These are phyloP conservation scores for Pichia phayaonensis DNA, from an alignment of 805 yeast species.

Conservation along the genomic window DNA sequence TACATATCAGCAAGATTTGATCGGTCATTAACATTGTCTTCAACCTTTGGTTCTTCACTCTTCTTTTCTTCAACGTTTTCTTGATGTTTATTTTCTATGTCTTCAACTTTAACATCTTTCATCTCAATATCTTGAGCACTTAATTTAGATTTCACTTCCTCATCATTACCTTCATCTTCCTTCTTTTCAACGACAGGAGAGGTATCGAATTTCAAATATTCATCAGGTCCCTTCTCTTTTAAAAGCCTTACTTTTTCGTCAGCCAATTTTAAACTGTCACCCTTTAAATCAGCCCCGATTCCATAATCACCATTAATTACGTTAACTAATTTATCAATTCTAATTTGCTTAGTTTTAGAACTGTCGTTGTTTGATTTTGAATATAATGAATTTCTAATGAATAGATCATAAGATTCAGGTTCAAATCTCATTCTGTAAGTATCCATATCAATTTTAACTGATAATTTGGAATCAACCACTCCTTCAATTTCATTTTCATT, in stretches of 20 bases:
- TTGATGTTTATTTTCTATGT: neutral
- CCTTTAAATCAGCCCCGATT: conserved; percentile 41
- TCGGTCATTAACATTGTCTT: neutral
- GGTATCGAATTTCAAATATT: conserved; percentile 15
- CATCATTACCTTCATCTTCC: neutral
- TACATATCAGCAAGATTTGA: conserved; percentile 9
- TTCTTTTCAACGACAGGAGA: neutral
- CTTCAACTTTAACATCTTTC: neutral
- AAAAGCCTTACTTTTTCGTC: conserved; percentile 30
- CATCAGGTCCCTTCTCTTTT: conserved; percentile 34
- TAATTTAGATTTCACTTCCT: neutral
- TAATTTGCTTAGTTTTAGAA: conserved; percentile 10
- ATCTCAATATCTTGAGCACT: neutral
- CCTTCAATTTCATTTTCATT: conserved; percentile 45
- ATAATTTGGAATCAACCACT: conserved; percentile 57
- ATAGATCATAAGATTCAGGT: conserved; percentile 69
- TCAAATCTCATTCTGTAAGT: conserved; percentile 79
- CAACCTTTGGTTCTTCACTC: conserved; percentile 8
- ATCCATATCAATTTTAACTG: conserved; percentile 70
- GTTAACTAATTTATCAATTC: conserved; percentile 25
- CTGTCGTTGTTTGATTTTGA: conserved; percentile 18
- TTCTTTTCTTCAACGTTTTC: conserved; percentile 6
- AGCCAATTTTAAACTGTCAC: conserved; percentile 27
- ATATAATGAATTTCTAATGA: conserved; percentile 52
- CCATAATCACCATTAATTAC: conserved; percentile 48